phyloP scores from a whole-genome alignment of 164 flowering plant genomes.

The Umbilicus rupestris region DNA sequence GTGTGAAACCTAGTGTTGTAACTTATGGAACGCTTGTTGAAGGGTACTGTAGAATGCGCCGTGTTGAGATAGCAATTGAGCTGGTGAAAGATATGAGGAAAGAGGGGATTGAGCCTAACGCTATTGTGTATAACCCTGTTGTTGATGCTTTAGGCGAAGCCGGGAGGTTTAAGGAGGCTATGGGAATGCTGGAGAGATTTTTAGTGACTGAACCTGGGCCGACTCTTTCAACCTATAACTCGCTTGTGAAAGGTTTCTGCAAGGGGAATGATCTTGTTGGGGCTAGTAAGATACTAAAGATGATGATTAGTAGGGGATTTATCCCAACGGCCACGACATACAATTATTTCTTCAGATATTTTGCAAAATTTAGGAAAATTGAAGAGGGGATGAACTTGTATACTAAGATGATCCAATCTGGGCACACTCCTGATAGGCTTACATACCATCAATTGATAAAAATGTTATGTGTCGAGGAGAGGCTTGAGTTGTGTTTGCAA shows the following conservation, averaged over 20 bases:
- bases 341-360: constrained; percentile 59
- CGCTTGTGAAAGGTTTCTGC: constrained; percentile 55
- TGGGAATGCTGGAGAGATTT: constrained; percentile 49
- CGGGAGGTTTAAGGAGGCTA: constrained; percentile 60
- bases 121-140: constrained; percentile 56
- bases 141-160: constrained; percentile 72
- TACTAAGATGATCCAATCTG: constrained; percentile 64
- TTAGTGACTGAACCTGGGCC: constrained; percentile 49
- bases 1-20: constrained; percentile 46
- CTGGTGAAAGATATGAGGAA: constrained; percentile 54
- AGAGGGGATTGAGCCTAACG: constrained; percentile 52
- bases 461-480: constrained; percentile 63
- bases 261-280: constrained; percentile 44
- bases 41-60: constrained; percentile 68
- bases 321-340: constrained; percentile 74
- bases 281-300: constrained; percentile 63
- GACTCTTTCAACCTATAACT: constrained; percentile 61
- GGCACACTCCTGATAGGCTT: constrained; percentile 54
- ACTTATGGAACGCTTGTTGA: constrained; percentile 77
- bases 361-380: constrained; percentile 45
- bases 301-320: constrained; percentile 55
- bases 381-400: constrained; percentile 74
- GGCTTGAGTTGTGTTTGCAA: constrained; percentile 49
- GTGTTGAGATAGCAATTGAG: constrained; percentile 57
- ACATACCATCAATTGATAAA: constrained; percentile 66